Conservation (phyloP, 164 flowering plant species). For the Taxillus chinensis region DNA sequence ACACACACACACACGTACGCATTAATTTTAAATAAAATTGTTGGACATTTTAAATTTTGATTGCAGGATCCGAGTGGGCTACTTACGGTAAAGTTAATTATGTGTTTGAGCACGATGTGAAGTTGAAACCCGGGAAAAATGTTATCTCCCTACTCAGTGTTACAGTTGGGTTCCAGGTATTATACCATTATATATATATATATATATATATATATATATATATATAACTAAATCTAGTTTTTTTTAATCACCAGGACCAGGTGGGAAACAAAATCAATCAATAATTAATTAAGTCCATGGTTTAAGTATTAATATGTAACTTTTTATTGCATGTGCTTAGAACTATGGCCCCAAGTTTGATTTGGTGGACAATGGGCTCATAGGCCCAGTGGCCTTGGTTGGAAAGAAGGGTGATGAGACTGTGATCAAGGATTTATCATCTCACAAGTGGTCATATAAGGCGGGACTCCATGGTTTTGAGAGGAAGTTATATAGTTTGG, state of each 20-base stretch:
- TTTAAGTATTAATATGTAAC: too few species aligned
- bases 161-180: conserved; percentile 46
- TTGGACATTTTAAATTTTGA: background rate
- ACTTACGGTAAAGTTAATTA: conserved; percentile 9
- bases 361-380: conserved; percentile 24
- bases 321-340: conserved; percentile 12
- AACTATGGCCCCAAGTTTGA: conserved; percentile 53
- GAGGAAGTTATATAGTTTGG: conserved; percentile 9
- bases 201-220: too few species aligned
- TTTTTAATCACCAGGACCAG: too few species aligned
- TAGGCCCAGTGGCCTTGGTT: conserved; percentile 39
- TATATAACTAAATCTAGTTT: too few species aligned
- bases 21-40: too few species aligned
- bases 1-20: too few species aligned
- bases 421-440: conserved; percentile 36
- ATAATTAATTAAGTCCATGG: too few species aligned
- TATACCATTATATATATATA: too few species aligned
- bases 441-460: conserved; percentile 38
- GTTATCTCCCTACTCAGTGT: conserved; percentile 46
- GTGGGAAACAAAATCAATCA: too few species aligned
- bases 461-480: conserved; percentile 39
- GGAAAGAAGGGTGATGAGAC: conserved; percentile 30
- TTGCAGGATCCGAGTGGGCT: conserved; percentile 37
- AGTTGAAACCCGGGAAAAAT: conserved; percentile 33
- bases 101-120: conserved; percentile 25